A percentile compares a stretch with the other conserved stretches of the same genome.
Evolutionary conservation across 306 rosid species (phyloP).

Genomic region (Psophocarpus tetragonolobus): DNA sequence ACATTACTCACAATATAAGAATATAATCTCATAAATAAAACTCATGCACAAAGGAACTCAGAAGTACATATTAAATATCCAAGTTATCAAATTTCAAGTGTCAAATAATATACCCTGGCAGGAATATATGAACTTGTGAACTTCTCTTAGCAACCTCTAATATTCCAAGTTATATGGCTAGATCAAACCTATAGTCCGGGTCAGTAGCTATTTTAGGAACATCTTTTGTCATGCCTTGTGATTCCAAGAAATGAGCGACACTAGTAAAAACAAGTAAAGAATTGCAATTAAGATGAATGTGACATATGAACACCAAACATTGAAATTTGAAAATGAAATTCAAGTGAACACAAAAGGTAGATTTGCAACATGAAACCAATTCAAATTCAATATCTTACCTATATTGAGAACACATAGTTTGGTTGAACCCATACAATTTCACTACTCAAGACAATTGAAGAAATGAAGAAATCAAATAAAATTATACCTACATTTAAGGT

Average conservation of each 20-base stretch:
- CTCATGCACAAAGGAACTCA: slow-evolving; percentile 2
- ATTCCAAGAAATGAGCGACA: slow-evolving; percentile 98
- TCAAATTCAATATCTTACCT: too few relatives aligned
- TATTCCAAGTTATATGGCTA: slow-evolving; percentile 94
- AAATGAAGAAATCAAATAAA: too few relatives aligned
- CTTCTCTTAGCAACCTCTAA: slow-evolving; percentile 91
- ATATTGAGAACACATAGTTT: too few relatives aligned
- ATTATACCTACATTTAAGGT: too few relatives aligned
- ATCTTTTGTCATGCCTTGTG: slow-evolving; percentile 97
- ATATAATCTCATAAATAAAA: slow-evolving; percentile 17
- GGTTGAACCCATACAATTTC: too few relatives aligned
- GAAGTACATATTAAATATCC: not conserved
- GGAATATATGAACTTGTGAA: slow-evolving; percentile 29
- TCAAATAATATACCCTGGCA: slow-evolving; percentile 10
- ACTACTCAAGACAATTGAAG: too few relatives aligned
- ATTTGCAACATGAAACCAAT: too few relatives aligned
- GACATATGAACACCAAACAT: slow-evolving; percentile 10
- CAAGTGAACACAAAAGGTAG: not conserved
- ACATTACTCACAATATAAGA: slow-evolving; percentile 16
- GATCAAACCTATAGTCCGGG: slow-evolving; percentile 94
- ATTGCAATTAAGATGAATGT: slow-evolving; percentile 32
- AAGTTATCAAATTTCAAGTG: slow-evolving; percentile 17
- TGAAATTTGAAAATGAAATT: not conserved
- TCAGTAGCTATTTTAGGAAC: slow-evolving; percentile 97
- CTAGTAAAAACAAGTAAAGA: slow-evolving; percentile 41